Base-by-base conservation (phyloP, 768 basidiomycete genomes). In the Podaxis rugospora region DNA sequence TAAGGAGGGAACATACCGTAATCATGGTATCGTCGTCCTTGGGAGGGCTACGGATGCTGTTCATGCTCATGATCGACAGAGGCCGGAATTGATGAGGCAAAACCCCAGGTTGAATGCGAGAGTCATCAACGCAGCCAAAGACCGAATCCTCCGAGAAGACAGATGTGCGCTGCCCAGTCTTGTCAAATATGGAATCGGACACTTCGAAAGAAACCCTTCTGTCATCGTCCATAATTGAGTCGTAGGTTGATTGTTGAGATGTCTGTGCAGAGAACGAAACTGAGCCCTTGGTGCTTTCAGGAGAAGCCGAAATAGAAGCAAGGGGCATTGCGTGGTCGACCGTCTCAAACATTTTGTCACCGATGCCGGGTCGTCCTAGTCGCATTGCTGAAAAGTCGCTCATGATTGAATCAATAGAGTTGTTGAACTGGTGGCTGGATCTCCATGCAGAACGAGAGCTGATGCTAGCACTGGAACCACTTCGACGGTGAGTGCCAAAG, bases 321-420 rank as follows among this genome's bases (percentile, higher is more conserved):
- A 92, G 76, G 0, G 87, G 82, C 62, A 81, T 77, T 1, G 79
- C 81, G 51, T 77, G 79, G 37, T 83, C 83, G 5, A 65, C 70
- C 11, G 78, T 85, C 39, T 89, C 86, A 63, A 93, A 89, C 92
- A 93, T 93, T 80, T 92, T 93, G 71, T 93, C 92, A 0, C 92
- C 91, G 3, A 93, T 69, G 2, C 86, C 89, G 1, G 92, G 92
- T 9, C 91, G 81, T 1, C 80, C 84, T 0, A 89, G 71, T n/a
- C 80, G 75, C 64, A 76, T 71, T 2, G 72, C 77, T 9, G 88
- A 86, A 63, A 81, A 82, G 50, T 89, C 85, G 65, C 88, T 92
- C 67, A 79, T 71, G 35, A 84, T 70, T 0, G 90, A 92, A 63
- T 92, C 90, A 1, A 80, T 68, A 0, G 89, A 90, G 36, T 70